Percentiles rank a stretch among this genome's conserved stretches.
Conservation (phyloP, 2,329 filamentous ascomycete species). For the Penicillium sp. region DNA sequence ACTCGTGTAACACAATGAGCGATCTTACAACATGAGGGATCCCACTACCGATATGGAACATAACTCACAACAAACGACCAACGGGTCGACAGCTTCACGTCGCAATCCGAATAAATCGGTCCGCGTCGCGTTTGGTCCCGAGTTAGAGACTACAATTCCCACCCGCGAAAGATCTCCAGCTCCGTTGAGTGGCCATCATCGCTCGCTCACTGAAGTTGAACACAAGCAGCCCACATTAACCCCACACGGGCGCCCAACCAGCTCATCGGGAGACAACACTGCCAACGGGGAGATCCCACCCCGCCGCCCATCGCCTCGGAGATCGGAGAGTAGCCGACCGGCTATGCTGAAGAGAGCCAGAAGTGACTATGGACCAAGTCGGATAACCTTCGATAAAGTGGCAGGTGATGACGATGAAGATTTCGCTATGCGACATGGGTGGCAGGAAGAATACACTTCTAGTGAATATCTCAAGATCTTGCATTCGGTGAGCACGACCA, state of each 20-base stretch:
- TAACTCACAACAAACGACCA: conserved; percentile 22
- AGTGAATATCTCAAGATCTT: conserved; percentile 79
- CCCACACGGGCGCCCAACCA: conserved; percentile 23
- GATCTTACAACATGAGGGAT: conserved; percentile 30
- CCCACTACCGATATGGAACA: conserved; percentile 31
- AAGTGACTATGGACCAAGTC: conserved; percentile 45
- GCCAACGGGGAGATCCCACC: conserved; percentile 19
- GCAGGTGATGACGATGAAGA: conserved; percentile 42
- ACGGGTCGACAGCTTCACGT: conserved; percentile 27
- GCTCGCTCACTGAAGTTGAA: conserved; percentile 30
- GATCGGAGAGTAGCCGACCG: conserved; percentile 28
- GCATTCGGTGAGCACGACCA: conserved; percentile 54
- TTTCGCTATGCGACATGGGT: conserved; percentile 67
- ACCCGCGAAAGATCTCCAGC: conserved; percentile 28
- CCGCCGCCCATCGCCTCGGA: conserved; percentile 24
- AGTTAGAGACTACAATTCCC: conserved; percentile 32
- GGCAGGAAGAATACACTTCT: conserved; percentile 84
- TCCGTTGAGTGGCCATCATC: conserved; percentile 26
- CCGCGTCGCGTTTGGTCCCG: conserved; percentile 35
- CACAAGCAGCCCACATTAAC: conserved; percentile 20
- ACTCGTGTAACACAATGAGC: conserved; percentile 26
- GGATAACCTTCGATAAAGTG: conserved; percentile 25
- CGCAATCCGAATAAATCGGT: conserved; percentile 28
- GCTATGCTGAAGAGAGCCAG: conserved; percentile 43
- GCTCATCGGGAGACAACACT: conserved; percentile 27